phyloP scores from a whole-genome alignment of 306 rosid species.

The Lathyrus oleraceus region DNA sequence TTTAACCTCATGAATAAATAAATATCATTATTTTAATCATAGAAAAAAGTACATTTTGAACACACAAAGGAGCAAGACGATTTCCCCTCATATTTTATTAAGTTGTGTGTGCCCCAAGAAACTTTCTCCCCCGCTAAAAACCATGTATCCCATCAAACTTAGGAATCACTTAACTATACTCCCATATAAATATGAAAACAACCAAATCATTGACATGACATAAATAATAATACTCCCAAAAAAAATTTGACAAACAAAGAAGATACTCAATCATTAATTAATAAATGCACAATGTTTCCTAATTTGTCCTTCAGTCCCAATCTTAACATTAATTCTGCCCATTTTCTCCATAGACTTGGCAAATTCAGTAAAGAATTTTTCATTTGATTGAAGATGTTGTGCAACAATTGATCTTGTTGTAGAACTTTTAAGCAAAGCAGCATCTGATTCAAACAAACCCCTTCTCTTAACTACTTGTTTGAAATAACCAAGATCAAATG shows the following conservation, averaged over 20 bases:
- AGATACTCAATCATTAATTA: constrained; percentile 34
- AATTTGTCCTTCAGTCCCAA: constrained; percentile 67
- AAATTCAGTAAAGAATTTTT: constrained; percentile 55
- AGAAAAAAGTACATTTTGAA: neutral
- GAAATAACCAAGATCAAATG: constrained; percentile 76
- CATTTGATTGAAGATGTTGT: constrained; percentile 45
- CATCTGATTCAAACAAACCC: constrained; percentile 72
- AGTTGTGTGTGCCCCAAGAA: neutral
- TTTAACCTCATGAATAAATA: neutral
- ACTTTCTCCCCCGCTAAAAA: neutral
- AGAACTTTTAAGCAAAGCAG: constrained; percentile 53
- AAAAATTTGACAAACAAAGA: neutral
- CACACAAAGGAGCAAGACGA: neutral
- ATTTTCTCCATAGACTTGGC: constrained; percentile 74
- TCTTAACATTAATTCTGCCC: constrained; percentile 57
- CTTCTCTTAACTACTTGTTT: constrained; percentile 58
- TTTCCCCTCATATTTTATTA: neutral
- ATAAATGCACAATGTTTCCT: constrained; percentile 68
- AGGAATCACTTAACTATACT: constrained; percentile 9
- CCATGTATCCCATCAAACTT: neutral
- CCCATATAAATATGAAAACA: constrained; percentile 6
- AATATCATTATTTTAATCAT: neutral
- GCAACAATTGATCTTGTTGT: constrained; percentile 44
- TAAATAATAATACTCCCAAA: constrained; percentile 17
- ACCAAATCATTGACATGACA: neutral